Percentiles rank a stretch among this genome's conserved stretches.
phyloP scores from a whole-genome alignment of 2,329 filamentous ascomycete genomes.

The Tolypocladium guangdongense region DNA sequence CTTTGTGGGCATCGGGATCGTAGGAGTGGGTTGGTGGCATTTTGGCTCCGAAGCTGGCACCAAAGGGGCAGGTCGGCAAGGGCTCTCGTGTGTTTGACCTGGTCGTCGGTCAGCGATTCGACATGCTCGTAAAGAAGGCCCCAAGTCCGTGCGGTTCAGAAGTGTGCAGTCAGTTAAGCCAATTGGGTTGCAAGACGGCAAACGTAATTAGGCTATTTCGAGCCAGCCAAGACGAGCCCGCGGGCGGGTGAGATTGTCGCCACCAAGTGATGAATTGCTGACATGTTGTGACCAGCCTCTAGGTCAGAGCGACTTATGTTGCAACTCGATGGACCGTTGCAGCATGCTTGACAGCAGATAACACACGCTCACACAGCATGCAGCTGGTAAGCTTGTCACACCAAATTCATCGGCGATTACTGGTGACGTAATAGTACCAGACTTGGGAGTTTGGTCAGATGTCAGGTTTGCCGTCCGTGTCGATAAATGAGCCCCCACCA shows the following conservation, averaged over 20 bases:
- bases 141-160: not conserved
- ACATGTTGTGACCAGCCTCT: too few species aligned
- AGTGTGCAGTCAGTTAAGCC: not conserved
- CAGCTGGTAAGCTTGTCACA: not conserved
- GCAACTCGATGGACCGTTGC: too few species aligned
- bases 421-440: too few species aligned
- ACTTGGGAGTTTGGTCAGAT: not conserved
- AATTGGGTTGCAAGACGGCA: not conserved
- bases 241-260: not conserved
- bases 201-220: not conserved
- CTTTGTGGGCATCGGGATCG: too few species aligned
- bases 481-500: too few species aligned
- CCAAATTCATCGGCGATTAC: not conserved
- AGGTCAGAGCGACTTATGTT: too few species aligned
- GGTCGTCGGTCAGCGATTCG: not conserved
- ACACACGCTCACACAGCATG: not conserved
- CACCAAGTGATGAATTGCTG: too few species aligned
- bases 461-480: not conserved
- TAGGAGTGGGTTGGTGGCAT: too few species aligned
- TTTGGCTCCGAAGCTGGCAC: too few species aligned
- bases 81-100: not conserved
- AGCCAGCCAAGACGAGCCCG: not conserved
- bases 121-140: too few species aligned
- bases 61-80: not conserved
- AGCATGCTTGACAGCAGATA: not conserved